Conservation (phyloP, 176 grass and related monocot species). For the Carex littledalei region DNA sequence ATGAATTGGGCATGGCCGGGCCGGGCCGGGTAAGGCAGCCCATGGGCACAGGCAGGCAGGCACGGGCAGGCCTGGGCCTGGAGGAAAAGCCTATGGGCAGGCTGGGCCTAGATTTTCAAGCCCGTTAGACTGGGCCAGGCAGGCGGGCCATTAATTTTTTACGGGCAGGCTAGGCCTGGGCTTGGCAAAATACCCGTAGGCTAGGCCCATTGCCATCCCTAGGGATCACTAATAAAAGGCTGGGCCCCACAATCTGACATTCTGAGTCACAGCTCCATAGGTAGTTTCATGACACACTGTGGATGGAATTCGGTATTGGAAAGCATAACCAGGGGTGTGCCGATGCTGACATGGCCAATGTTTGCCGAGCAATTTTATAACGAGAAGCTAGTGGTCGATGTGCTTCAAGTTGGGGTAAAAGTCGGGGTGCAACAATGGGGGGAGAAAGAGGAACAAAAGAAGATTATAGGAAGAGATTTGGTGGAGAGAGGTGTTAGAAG, state of each 20-base stretch:
- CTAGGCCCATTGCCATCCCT: no score
- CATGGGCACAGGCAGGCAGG: no score
- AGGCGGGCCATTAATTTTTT: no score
- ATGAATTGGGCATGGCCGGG: no score
- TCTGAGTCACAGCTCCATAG: slow-evolving; percentile 38
- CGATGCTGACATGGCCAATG: slow-evolving; percentile 73
- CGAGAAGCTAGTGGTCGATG: slow-evolving; percentile 56
- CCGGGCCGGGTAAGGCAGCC: no score
- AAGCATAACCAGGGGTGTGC: slow-evolving; percentile 41
- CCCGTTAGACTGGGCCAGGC: no score
- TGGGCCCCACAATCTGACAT: slow-evolving; percentile 61
- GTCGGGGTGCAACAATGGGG: slow-evolving; percentile 28
- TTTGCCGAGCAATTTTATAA: slow-evolving; percentile 68
- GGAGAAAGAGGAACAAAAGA: slow-evolving; percentile 7
- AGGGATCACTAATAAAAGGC: slow-evolving; percentile 30
- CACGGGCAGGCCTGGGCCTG: no score
- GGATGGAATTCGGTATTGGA: slow-evolving; percentile 65
- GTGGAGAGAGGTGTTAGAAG: slow-evolving; percentile 26
- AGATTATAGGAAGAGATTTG: slow-evolving; percentile 27
- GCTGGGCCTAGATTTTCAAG: no score
- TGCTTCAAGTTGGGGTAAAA: slow-evolving; percentile 31
- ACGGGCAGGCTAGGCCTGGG: no score
- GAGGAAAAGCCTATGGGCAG: no score
- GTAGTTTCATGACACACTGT: slow-evolving; percentile 64
- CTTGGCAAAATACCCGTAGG: no score